These are phyloP conservation scores for Wickerhamiella musiphila DNA, from an alignment of 805 yeast genomes.

Conservation along the genomic window DNA sequence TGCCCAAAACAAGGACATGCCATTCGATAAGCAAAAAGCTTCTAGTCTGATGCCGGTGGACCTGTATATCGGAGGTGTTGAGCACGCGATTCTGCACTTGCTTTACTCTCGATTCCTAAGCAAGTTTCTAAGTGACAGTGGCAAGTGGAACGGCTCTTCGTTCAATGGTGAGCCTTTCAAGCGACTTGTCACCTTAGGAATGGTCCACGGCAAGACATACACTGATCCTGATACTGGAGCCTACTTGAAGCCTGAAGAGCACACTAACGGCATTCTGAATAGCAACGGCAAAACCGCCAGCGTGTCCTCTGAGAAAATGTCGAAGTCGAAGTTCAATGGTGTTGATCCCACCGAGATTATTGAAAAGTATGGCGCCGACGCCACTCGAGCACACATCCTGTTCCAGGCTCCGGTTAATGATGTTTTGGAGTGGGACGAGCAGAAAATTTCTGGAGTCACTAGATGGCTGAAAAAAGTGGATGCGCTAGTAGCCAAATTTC, in stretches of 20 bases:
- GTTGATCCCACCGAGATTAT: slow-evolving; percentile 77
- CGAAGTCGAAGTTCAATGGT: slow-evolving; percentile 89
- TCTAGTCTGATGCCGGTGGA: slow-evolving; percentile 61
- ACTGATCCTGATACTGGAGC: slow-evolving; percentile 52
- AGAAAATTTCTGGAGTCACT: slow-evolving; percentile 69
- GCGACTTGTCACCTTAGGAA: slow-evolving; percentile 79
- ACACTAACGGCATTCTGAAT: slow-evolving; percentile 24
- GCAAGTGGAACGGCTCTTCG: slow-evolving; percentile 47
- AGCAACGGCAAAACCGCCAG: slow-evolving; percentile 35
- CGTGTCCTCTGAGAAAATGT: slow-evolving; percentile 77
- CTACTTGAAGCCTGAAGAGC: slow-evolving; percentile 68
- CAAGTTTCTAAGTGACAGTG: slow-evolving; percentile 53
- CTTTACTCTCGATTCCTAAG: slow-evolving; percentile 73
- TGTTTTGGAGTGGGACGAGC: slow-evolving; percentile 76
- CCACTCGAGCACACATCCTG: slow-evolving; percentile 79
- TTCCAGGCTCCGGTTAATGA: slow-evolving; percentile 85
- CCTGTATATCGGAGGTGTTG: slow-evolving; percentile 85
- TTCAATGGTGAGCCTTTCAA: slow-evolving; percentile 64
- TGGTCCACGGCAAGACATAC: slow-evolving; percentile 89
- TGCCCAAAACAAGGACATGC: slow-evolving; percentile 36
- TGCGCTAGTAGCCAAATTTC: slow-evolving; percentile 15
- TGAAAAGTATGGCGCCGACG: slow-evolving; percentile 70
- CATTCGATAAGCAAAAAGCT: slow-evolving; percentile 38
- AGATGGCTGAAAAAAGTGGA: slow-evolving; percentile 61
- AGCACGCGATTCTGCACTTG: slow-evolving; percentile 87